Conservation (phyloP, 306 rosid species). For the Myrica gale region DNA sequence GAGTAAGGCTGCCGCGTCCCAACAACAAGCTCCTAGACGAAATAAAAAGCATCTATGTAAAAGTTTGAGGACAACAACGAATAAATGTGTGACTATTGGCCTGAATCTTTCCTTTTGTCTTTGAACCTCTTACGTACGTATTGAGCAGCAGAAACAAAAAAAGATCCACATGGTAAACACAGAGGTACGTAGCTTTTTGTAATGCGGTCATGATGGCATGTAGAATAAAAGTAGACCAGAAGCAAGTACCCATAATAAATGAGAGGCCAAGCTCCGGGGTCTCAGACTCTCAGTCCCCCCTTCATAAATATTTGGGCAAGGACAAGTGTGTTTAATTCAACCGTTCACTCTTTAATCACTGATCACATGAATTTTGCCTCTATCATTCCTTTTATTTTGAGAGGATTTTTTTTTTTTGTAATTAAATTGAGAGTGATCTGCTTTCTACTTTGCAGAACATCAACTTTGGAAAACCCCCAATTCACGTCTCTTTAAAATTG, state of each 20-base stretch:
- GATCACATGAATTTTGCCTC: conserved; percentile 45
- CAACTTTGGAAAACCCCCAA: neutral
- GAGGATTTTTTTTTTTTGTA: neutral
- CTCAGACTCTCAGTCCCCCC: conserved; percentile 19
- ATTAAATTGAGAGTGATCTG: too few species aligned
- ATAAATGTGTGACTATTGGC: too few species aligned
- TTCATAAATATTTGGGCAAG: conserved; percentile 27
- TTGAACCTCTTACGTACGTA: too few species aligned
- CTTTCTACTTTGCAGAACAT: neutral
- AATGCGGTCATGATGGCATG: neutral
- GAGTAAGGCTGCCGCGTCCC: too few species aligned
- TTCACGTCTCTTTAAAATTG: neutral
- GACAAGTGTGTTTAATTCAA: conserved; percentile 43
- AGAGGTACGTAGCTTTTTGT: neutral
- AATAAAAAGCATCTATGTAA: too few species aligned
- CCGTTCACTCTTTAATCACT: conserved; percentile 44
- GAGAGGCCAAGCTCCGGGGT: conserved; percentile 16
- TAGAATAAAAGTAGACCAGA: neutral
- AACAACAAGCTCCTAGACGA: too few species aligned
- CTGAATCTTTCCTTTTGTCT: too few species aligned
- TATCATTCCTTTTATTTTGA: conserved; percentile 10
- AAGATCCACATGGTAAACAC: too few species aligned
- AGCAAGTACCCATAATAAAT: conserved; percentile 30
- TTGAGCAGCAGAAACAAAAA: too few species aligned
- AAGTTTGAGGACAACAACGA: too few species aligned